Base-by-base conservation (phyloP, 768 basidiomycete species). In the Clitopilus hobsonii region DNA sequence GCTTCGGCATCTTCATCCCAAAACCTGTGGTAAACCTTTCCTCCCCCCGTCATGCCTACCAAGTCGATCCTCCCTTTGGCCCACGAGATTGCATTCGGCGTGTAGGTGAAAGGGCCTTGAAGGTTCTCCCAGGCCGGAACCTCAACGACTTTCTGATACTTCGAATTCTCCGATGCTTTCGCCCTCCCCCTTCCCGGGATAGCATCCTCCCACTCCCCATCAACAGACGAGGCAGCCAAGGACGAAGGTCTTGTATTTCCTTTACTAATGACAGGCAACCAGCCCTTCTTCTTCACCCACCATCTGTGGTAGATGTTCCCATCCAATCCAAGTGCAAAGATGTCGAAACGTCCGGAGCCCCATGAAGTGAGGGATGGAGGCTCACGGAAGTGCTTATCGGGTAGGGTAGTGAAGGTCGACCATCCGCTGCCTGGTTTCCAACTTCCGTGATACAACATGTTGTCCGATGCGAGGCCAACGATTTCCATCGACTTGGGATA, bases 71-170 rank as follows among this genome's bases (percentile, higher is more conserved):
- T 27, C 29, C 22, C 29, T 2, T 20, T 2, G 45, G 11, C 49
- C 49, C 45, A 48, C 13, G 45, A 48, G 11, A 57, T 53, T 24
- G 28, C 58, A 14, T 47, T 38, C 14, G 56, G 58, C n/a, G 41
- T 49, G 20, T 50, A 56, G 45, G 38, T 48, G 10, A 26, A 53
- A 11, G n/a, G 36, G 1, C 58, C 58, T 16, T 52, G 52, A 18
- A 59, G 30, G 22, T 51, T 48, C 41, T 59, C 56, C 38, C 29
- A 59, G n/a, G n/a, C n/a, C n/a, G n/a, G n/a, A n/a, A n/a, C n/a
- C n/a, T n/a, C n/a, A n/a, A n/a, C n/a, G n/a, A n/a, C n/a, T n/a
- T n/a, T n/a, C n/a, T n/a, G n/a, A n/a, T n/a, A n/a, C n/a, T n/a
- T n/a, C n/a, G n/a, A n/a, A n/a, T n/a, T n/a, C n/a, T n/a, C n/a